These are phyloP conservation scores for Hippophae gyantsensis DNA, from an alignment of 306 rosid species.

Conservation along the genomic window DNA sequence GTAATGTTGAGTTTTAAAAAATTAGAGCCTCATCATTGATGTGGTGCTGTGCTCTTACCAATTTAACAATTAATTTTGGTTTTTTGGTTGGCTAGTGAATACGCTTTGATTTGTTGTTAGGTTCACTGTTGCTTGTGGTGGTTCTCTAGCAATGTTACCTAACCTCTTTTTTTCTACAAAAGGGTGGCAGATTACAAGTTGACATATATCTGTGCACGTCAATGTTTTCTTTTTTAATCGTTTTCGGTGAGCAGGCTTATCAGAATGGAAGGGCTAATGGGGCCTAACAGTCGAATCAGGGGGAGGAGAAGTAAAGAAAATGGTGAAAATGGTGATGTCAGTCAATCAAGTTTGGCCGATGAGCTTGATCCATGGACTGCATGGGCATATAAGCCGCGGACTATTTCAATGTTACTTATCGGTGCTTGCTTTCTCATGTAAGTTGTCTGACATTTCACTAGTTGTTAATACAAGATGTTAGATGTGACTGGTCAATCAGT, in stretches of 20 bases:
- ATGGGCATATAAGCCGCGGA: conserved; percentile 99
- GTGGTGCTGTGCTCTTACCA: not conserved
- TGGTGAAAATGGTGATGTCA: conserved; percentile 69
- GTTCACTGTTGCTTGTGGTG: not conserved
- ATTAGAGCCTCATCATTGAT: not conserved
- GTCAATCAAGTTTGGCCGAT: conserved; percentile 39
- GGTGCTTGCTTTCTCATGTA: conserved; percentile 98
- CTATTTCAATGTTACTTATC: conserved; percentile 74
- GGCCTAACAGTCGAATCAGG: conserved; percentile 56
- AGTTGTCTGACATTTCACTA: conserved; percentile 30
- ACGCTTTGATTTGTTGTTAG: not conserved
- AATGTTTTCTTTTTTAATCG: conserved; percentile 17
- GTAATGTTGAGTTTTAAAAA: too few species aligned
- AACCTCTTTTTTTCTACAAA: not conserved
- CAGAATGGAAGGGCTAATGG: conserved; percentile 43
- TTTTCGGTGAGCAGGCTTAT: conserved; percentile 35
- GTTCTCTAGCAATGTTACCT: too few species aligned
- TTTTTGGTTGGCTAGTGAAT: not conserved
- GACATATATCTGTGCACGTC: conserved; percentile 8
- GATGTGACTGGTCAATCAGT: not conserved
- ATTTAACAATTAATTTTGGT: not conserved
- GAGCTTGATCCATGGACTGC: conserved; percentile 99
- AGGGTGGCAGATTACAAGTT: conserved; percentile 4
- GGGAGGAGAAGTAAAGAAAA: conserved; percentile 53
- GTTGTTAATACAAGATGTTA: not conserved